Conservation (phyloP, 2,329 filamentous ascomycete species). For the Periconia digitata region DNA sequence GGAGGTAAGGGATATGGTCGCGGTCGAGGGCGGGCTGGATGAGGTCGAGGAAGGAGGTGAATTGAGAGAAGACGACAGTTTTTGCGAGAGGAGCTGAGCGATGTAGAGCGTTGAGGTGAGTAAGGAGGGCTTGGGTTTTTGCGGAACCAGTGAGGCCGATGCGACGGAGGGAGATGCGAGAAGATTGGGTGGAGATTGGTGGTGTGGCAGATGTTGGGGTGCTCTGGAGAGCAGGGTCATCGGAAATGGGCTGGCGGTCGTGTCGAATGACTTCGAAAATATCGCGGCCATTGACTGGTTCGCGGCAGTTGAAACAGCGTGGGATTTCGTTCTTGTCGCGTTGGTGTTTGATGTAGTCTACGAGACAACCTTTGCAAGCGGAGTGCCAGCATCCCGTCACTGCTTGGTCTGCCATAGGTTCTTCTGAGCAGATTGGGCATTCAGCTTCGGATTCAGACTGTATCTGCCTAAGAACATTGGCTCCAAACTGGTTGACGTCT, state of each 20-base stretch:
- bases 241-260: conserved; percentile 55
- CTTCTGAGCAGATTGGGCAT: conserved; percentile 92
- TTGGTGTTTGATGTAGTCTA: conserved; percentile 87
- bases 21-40: conserved; percentile 78
- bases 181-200: conserved; percentile 33
- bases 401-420: conserved; percentile 91
- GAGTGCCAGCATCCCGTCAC: conserved; percentile 98
- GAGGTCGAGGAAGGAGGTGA: conserved; percentile 91
- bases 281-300: conserved; percentile 77
- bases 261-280: conserved; percentile 91
- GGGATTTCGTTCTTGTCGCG: conserved; percentile 73
- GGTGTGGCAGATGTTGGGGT: not conserved
- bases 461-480: conserved; percentile 87
- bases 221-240: conserved; percentile 23
- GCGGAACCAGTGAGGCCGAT: conserved; percentile 74
- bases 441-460: conserved; percentile 85
- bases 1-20: conserved; percentile 75
- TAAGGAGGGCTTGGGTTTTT: conserved; percentile 81
- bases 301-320: conserved; percentile 88
- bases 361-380: conserved; percentile 89
- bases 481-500: conserved; percentile 73
- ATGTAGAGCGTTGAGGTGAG: conserved; percentile 70
- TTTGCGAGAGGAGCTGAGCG: conserved; percentile 70
- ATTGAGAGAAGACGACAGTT: conserved; percentile 94
- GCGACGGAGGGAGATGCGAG: conserved; percentile 62